These are phyloP conservation scores for Alternaria dauci DNA, from an alignment of 2,329 filamentous ascomycete species.

Conservation along the genomic window DNA sequence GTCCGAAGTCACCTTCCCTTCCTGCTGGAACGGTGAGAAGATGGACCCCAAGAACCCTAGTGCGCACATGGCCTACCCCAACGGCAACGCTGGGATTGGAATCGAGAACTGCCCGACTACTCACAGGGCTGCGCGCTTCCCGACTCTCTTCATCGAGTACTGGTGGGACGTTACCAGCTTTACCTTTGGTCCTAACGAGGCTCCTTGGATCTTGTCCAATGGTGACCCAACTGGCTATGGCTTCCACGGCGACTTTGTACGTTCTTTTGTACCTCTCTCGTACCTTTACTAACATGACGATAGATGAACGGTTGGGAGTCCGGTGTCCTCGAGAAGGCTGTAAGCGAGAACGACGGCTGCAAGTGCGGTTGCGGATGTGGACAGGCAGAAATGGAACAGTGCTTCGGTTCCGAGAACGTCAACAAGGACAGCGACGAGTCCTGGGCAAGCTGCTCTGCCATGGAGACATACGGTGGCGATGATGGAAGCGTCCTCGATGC, in stretches of 20 bases:
- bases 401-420: conserved; percentile 48
- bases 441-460: conserved; percentile 42
- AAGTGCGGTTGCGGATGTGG: conserved; percentile 51
- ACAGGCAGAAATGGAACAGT: conserved; percentile 46
- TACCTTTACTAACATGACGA: neutral
- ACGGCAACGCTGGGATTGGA: conserved; percentile 31
- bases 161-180: conserved; percentile 50
- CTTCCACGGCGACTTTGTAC: conserved; percentile 50
- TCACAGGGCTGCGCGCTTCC: conserved; percentile 45
- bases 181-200: conserved; percentile 40
- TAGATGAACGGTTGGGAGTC: conserved; percentile 49
- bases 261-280: neutral
- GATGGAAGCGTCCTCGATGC: conserved; percentile 33
- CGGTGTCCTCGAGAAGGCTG: conserved; percentile 49
- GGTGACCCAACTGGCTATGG: conserved; percentile 50
- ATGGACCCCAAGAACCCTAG: conserved; percentile 43
- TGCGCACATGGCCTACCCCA: conserved; percentile 54
- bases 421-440: conserved; percentile 42
- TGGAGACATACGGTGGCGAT: conserved; percentile 21
- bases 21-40: conserved; percentile 50
- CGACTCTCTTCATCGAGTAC: conserved; percentile 52
- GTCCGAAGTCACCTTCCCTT: conserved; percentile 48
- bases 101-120: conserved; percentile 46
- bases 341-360: conserved; percentile 43
- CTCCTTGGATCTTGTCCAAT: conserved; percentile 48